Evolutionary conservation across 2,329 filamentous ascomycete genomes (phyloP), one percentile per base, ranked within the genome.

Genomic region (Ophioceras dolichostomum): DNA sequence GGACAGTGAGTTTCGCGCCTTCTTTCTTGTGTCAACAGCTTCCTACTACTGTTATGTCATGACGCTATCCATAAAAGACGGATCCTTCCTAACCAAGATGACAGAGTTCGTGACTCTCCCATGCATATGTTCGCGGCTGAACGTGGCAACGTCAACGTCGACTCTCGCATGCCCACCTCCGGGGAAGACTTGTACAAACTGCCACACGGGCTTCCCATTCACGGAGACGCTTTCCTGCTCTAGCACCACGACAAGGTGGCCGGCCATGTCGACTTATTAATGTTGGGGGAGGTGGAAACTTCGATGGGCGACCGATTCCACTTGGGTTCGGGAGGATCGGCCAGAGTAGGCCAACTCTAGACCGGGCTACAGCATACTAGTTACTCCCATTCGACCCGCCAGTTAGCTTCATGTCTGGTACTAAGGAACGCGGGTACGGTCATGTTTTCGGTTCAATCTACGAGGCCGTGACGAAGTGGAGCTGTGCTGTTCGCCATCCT

Each of bases 191-290:
- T 43, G 41, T 17, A 17, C 19, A 27, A 17, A 36, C 12, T 43
- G 39, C 20, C 21, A 32, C 24, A 43, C 41, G 1, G 41, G 33
- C 12, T 43, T 41, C 12, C 41, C 41, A 6, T 43, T 41, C 20
- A 43, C 41, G 9, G 34, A 36, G 34, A 36, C 26, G 16, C 34
- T 19, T 10, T 14, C 26, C 14, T 36, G 34, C 13, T 13, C 14
- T 10, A 30, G 12, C 8, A 18, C 13, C 26, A 30, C 26, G n/a
- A 26, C n/a, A n/a, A n/a, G n/a, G n/a, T n/a, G n/a, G n/a, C n/a
- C n/a, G n/a, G n/a, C n/a, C n/a, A n/a, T n/a, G n/a, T n/a, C n/a
- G n/a, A 26, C 22, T 8, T 26, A 26, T 8, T 26, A 7, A 12
- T 12, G 22, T 26, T 12, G 22, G 7, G 12, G 12, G 22, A 26